Evolutionary conservation across 83 land plant species (phyloP).

Genomic region (Picea abies): DNA sequence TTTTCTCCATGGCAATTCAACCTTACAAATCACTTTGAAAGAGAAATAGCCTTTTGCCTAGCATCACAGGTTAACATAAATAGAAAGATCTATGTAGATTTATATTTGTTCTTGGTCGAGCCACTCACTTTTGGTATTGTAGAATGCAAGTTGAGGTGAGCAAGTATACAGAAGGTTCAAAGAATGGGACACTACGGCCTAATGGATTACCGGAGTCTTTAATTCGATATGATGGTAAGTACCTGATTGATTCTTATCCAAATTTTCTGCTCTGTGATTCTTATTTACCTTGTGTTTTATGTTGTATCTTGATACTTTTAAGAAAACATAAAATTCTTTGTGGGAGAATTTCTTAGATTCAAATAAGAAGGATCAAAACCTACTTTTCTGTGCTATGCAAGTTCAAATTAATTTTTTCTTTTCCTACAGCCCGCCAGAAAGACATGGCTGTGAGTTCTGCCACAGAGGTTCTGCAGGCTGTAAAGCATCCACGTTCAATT

Average conservation of each 20-base stretch:
- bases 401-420: neutral
- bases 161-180: constrained; percentile 93
- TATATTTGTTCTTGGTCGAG: neutral
- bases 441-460: constrained; percentile 82
- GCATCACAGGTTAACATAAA: neutral
- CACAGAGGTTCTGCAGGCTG: constrained; percentile 82
- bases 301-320: neutral
- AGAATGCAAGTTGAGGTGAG: constrained; percentile 99
- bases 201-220: constrained; percentile 90
- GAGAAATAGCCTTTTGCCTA: neutral
- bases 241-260: neutral
- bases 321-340: neutral
- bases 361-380: neutral
- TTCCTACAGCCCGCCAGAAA: constrained; percentile 76
- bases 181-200: constrained; percentile 77
- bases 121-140: constrained; percentile 16
- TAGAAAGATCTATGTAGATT: neutral
- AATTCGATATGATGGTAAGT: constrained; percentile 90
- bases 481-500: constrained; percentile 62
- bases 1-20: neutral
- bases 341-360: neutral
- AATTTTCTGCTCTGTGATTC: neutral
- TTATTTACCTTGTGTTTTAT: constrained; percentile 3
- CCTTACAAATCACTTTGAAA: neutral
- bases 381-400: neutral